phyloP scores from a whole-genome alignment of 2,329 filamentous ascomycete species.

The Arachnopeziza araneosa region DNA sequence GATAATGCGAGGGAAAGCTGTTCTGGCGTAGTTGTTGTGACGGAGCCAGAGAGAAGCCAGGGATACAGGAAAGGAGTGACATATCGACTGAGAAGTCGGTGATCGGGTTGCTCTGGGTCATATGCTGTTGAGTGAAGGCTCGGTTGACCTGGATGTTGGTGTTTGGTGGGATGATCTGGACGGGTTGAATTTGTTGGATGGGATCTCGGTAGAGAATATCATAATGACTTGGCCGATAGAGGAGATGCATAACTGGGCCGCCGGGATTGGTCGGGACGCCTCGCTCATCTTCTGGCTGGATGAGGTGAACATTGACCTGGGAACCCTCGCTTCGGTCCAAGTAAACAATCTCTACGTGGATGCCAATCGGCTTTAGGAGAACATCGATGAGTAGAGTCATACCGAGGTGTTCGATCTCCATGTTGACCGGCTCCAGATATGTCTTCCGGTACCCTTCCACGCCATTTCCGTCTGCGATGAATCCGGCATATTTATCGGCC shows the following conservation, averaged over 20 bases:
- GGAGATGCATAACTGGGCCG: slow-evolving; percentile 50
- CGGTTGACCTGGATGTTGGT: slow-evolving; percentile 48
- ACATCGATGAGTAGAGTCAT: slow-evolving; percentile 72
- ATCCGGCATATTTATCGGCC: slow-evolving; percentile 63
- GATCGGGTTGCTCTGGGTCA: slow-evolving; percentile 36
- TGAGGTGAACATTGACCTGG: slow-evolving; percentile 57
- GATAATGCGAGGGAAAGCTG: slow-evolving; percentile 21
- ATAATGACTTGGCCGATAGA: slow-evolving; percentile 78
- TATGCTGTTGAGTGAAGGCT: slow-evolving; percentile 43
- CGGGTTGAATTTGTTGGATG: slow-evolving; percentile 5
- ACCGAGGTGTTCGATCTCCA: slow-evolving; percentile 89
- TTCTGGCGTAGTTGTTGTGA: slow-evolving; percentile 17
- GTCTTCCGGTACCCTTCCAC: slow-evolving; percentile 64
- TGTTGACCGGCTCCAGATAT: slow-evolving; percentile 66
- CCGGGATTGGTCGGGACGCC: slow-evolving; percentile 28
- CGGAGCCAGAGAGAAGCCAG: slow-evolving; percentile 21
- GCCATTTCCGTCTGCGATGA: slow-evolving; percentile 53
- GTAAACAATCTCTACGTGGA: slow-evolving; percentile 84
- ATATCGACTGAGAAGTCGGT: slow-evolving; percentile 33
- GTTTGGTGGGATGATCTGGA: slow-evolving; percentile 21
- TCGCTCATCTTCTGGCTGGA: slow-evolving; percentile 37
- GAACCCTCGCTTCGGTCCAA: slow-evolving; percentile 78
- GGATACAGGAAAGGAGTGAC: slow-evolving; percentile 24
- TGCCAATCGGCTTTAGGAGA: slow-evolving; percentile 70
- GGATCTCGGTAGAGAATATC: slow-evolving; percentile 77